Base-by-base conservation (phyloP, 2,329 filamentous ascomycete species). In the Blastomyces percursus region DNA sequence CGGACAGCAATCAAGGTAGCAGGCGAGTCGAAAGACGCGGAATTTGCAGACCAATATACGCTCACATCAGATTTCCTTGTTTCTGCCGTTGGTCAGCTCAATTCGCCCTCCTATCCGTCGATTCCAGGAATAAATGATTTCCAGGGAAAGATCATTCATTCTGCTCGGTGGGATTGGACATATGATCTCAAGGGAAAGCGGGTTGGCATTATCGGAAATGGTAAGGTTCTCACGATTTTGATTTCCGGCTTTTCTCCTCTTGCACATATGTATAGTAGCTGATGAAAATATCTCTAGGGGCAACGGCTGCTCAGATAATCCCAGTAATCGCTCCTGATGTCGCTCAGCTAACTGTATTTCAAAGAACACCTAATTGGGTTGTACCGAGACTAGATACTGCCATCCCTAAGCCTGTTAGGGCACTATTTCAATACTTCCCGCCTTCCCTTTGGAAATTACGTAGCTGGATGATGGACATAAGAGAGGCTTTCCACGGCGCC, bases 131-230 rank as follows among this genome's bases (percentile, higher is more conserved):
- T 82, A 11, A 71, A 78, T 0, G 71, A 73, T 6, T 84, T 82
- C 62, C 70, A 77, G 50, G 81, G 82, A 2, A 83, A 82, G 70
- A 73, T 78, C 62, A 83, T 81, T 76, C 83, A 85, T 64, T 81
- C 79, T 2, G 81, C 82, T 4, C 71, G 82, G n/a, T 85, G 83
- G 82, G 82, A 85, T 64, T 84, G 82, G 81, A 81, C 76, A 52
- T 83, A 83, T 65, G 76, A 80, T 59, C 67, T 83, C n/a, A 70
- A 73, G 38, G 80, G 76, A 9, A 85, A 85, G 73, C 79, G 77
- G 59, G 78, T 86, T 50, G 83, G 79, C 0, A 71, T 86, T n/a
- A 80, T 86, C 46, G 83, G 84, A 2, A 86, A 84, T 68, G 82
- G 81, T 79, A 67, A 40, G 70, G 63, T 11, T n/a, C 42, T 27